Percentiles rank a stretch among this genome's conserved stretches.
Evolutionary conservation across 345 rosid species (phyloP).

Genomic region (Boechera stricta): DNA sequence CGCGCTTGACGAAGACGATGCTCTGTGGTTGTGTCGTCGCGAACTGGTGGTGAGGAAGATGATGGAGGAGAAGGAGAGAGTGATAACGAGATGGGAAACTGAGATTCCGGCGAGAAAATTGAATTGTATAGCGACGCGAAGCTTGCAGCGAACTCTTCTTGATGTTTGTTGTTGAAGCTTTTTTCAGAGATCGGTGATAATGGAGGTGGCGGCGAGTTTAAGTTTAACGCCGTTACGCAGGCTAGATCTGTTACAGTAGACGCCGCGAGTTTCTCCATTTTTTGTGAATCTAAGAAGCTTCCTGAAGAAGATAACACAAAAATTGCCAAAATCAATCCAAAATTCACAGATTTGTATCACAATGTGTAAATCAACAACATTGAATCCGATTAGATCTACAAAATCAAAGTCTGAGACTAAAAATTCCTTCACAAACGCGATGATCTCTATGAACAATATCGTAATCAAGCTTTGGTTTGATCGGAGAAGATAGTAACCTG

Average conservation of each 20-base stretch:
- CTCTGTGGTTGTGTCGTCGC: slow-evolving; percentile 53
- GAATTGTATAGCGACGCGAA: slow-evolving; percentile 67
- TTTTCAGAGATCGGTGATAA: slow-evolving; percentile 39
- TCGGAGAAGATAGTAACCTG: slow-evolving; percentile 17
- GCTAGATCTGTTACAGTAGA: slow-evolving; percentile 47
- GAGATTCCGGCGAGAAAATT: slow-evolving; percentile 68
- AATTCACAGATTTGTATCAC: not conserved
- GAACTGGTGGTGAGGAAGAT: slow-evolving; percentile 46
- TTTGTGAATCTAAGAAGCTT: slow-evolving; percentile 15
- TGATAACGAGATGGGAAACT: slow-evolving; percentile 52
- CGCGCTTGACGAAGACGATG: slow-evolving; percentile 74
- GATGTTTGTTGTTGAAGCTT: slow-evolving; percentile 40
- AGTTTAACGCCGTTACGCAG: slow-evolving; percentile 35
- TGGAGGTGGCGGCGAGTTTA: slow-evolving; percentile 46
- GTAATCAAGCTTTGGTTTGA: not conserved
- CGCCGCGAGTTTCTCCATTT: slow-evolving; percentile 51
- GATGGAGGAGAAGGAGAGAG: slow-evolving; percentile 60
- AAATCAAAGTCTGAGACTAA: not conserved
- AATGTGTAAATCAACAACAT: not conserved
- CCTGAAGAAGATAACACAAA: slow-evolving; percentile 35
- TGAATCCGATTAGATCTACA: slow-evolving; percentile 13
- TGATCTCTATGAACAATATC: too few species aligned
- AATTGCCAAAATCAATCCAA: not conserved
- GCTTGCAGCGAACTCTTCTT: slow-evolving; percentile 53
- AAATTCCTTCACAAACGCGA: not conserved